Evolutionary conservation across 2,329 filamentous ascomycete species (phyloP).

Genomic region (Stachybotrys chartarum): DNA sequence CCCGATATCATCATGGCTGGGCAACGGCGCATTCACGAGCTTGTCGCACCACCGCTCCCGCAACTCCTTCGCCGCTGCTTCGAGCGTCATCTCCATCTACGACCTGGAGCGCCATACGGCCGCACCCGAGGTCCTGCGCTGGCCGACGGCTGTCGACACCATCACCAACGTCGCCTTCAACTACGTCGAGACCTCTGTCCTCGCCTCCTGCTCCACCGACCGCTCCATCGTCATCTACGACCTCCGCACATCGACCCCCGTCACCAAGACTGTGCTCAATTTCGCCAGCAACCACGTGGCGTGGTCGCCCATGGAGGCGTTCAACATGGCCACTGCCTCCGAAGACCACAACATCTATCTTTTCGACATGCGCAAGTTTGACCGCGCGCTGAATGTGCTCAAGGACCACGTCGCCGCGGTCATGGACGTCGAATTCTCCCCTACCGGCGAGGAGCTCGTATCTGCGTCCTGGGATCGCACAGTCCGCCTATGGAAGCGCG

Average conservation of each 20-base stretch:
- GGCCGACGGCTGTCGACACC: conserved; percentile 85
- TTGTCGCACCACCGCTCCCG: conserved; percentile 75
- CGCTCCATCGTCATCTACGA: conserved; percentile 88
- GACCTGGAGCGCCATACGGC: conserved; percentile 76
- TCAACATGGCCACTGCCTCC: conserved; percentile 87
- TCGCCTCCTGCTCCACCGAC: conserved; percentile 80
- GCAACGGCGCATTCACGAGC: conserved; percentile 73
- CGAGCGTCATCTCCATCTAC: conserved; percentile 77
- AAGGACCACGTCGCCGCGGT: conserved; percentile 87
- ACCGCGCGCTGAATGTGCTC: conserved; percentile 79
- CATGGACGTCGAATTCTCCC: conserved; percentile 94
- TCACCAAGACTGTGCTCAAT: conserved; percentile 73
- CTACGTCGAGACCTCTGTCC: conserved; percentile 83
- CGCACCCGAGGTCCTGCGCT: conserved; percentile 73
- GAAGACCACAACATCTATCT: conserved; percentile 87
- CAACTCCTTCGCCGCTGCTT: conserved; percentile 73
- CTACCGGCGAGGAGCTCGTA: conserved; percentile 89
- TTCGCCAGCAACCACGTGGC: conserved; percentile 77
- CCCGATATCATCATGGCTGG: conserved; percentile 81
- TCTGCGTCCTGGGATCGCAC: conserved; percentile 82
- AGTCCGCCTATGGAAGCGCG: conserved; percentile 75
- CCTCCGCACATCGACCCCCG: conserved; percentile 74
- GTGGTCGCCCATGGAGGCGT: conserved; percentile 96
- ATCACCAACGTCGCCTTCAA: conserved; percentile 88
- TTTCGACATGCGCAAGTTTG: conserved; percentile 91